Evolutionary conservation across 164 flowering plant genomes (phyloP).

Genomic region (Chimonanthus praecox): DNA sequence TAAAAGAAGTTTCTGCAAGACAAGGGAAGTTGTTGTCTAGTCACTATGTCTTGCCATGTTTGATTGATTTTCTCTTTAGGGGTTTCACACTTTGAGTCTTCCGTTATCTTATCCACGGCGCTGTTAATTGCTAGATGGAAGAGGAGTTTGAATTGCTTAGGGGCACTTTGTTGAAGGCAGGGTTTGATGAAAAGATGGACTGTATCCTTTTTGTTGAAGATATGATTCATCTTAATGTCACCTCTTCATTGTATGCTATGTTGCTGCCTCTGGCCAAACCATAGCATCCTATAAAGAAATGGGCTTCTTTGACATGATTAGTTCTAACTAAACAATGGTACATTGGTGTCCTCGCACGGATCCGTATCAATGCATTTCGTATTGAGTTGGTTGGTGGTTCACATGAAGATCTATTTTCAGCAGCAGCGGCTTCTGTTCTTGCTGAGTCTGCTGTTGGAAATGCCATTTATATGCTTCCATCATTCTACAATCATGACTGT

Average conservation of each 20-base stretch:
- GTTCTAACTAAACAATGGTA: conserved; percentile 86
- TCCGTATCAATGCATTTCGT: conserved; percentile 89
- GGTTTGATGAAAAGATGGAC: conserved; percentile 34
- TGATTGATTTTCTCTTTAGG: no score
- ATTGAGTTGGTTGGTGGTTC: conserved; percentile 66
- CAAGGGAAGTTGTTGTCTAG: no score
- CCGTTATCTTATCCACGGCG: background rate
- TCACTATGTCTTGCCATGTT: no score
- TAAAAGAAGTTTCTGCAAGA: no score
- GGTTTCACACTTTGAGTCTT: no score
- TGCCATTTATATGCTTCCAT: conserved; percentile 58
- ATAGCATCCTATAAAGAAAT: background rate
- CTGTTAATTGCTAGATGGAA: conserved; percentile 49
- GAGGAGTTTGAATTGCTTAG: conserved; percentile 56
- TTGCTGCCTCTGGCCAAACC: background rate
- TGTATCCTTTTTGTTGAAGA: conserved; percentile 56
- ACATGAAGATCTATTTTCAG: conserved; percentile 68
- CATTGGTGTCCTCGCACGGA: conserved; percentile 58
- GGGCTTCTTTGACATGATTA: conserved; percentile 45
- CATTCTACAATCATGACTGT: conserved; percentile 63
- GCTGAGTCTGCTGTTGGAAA: conserved; percentile 69
- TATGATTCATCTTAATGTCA: conserved; percentile 2
- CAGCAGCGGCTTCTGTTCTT: conserved; percentile 66
- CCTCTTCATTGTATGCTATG: background rate
- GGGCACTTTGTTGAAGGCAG: conserved; percentile 36